Evolutionary conservation across 257 asterid species (phyloP).

Genomic region (Pogostemon cablin): DNA sequence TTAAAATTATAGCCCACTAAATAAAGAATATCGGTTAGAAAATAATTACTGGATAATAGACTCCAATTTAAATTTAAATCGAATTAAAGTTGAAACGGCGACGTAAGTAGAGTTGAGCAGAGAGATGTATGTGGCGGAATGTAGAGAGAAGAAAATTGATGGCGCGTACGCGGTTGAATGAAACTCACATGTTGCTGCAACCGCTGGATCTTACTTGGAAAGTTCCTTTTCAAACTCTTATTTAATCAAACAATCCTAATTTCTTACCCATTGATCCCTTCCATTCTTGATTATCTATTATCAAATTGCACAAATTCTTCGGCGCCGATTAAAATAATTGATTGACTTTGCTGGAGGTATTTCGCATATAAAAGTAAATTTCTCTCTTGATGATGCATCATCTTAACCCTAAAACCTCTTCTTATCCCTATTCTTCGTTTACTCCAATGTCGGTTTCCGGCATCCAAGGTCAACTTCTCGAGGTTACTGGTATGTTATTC

Average conservation of each 20-base stretch:
- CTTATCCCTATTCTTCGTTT: constrained; percentile 20
- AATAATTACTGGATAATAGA: too few relatives aligned
- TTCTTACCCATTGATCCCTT: constrained; percentile 1
- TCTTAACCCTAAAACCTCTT: constrained; percentile 27
- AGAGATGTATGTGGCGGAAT: too few relatives aligned
- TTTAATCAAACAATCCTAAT: background rate
- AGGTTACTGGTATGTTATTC: constrained; percentile 68
- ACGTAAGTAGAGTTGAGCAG: too few relatives aligned
- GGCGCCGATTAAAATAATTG: background rate
- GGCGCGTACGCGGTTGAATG: too few relatives aligned
- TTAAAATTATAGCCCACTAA: too few relatives aligned
- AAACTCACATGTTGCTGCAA: too few relatives aligned
- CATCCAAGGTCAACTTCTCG: constrained; percentile 88
- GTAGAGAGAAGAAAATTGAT: too few relatives aligned
- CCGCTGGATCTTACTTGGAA: background rate
- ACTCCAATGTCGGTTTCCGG: constrained; percentile 73
- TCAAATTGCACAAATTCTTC: constrained; percentile 22
- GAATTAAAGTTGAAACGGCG: too few relatives aligned
- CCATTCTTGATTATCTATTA: constrained; percentile 7
- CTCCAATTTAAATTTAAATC: too few relatives aligned
- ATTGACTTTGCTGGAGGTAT: constrained; percentile 13
- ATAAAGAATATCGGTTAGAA: too few relatives aligned
- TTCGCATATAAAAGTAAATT: background rate
- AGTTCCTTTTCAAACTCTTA: constrained; percentile 12
- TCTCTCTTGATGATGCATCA: background rate